phyloP scores from a whole-genome alignment of 169 alveolate genomes.

The Eimeria acervulina region DNA sequence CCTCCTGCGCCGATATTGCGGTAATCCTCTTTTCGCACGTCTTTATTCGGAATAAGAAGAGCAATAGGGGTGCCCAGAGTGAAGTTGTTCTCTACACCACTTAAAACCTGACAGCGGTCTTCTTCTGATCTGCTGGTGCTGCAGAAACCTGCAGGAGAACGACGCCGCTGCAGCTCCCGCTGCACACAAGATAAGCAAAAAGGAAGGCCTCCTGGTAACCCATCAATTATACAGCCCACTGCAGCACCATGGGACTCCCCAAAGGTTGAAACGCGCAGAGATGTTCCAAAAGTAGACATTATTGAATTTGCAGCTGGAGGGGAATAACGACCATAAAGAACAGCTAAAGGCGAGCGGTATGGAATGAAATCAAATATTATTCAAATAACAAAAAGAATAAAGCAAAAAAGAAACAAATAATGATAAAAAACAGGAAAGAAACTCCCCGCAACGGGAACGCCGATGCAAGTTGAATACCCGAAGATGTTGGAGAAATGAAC shows the following conservation, averaged over 20 bases:
- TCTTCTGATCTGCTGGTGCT: constrained; percentile 83
- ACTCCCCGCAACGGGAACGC: neutral
- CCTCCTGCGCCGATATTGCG: neutral
- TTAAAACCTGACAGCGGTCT: constrained; percentile 85
- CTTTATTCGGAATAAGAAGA: constrained; percentile 86
- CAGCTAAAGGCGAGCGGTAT: too few relatives aligned
- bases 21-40: constrained; percentile 84
- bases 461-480: neutral
- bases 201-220: constrained; percentile 88
- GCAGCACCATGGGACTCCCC: constrained; percentile 91
- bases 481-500: neutral
- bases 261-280: constrained; percentile 88
- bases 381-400: neutral
- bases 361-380: neutral
- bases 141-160: constrained; percentile 83
- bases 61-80: constrained; percentile 90
- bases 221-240: constrained; percentile 91
- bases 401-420: neutral
- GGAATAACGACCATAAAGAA: too few relatives aligned
- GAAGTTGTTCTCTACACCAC: constrained; percentile 87
- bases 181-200: constrained; percentile 83
- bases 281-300: constrained; percentile 89
- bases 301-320: too few relatives aligned
- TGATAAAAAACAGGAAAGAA: too few relatives aligned
- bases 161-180: constrained; percentile 87